phyloP scores from a whole-genome alignment of 805 yeast genomes.

The Kluyveromyces starmeri region DNA sequence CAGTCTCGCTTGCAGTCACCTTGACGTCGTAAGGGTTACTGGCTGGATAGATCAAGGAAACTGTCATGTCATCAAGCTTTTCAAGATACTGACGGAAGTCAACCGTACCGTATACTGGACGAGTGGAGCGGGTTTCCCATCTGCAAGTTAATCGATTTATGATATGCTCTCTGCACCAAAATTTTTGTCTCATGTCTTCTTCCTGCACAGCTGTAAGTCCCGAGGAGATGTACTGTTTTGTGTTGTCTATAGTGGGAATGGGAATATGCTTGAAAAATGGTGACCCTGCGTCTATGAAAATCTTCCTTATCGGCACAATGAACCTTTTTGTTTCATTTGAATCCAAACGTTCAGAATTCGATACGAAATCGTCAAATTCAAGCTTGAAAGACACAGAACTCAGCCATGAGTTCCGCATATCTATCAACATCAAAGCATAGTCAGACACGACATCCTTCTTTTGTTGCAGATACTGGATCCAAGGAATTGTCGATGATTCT shows the following conservation, averaged over 20 bases:
- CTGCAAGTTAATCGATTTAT: constrained; percentile 50
- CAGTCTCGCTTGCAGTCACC: constrained; percentile 8
- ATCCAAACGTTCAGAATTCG: constrained; percentile 26
- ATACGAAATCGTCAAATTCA: constrained; percentile 25
- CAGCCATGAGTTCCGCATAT: constrained; percentile 75
- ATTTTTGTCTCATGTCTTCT: constrained; percentile 46
- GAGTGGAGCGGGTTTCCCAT: constrained; percentile 40
- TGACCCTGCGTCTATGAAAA: constrained; percentile 35
- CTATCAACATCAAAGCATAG: constrained; percentile 60
- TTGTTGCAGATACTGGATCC: constrained; percentile 21
- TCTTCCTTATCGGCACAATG: constrained; percentile 60
- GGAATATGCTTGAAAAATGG: constrained; percentile 28
- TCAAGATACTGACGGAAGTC: constrained; percentile 22
- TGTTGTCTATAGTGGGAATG: constrained; percentile 61
- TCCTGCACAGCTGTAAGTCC: constrained; percentile 50
- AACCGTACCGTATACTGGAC: constrained; percentile 14
- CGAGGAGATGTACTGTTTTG: constrained; percentile 52
- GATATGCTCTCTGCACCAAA: constrained; percentile 74
- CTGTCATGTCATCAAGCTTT: constrained; percentile 19
- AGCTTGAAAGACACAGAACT: constrained; percentile 38
- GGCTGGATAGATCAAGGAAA: constrained; percentile 17
- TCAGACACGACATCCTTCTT: constrained; percentile 32
- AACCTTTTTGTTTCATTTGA: constrained; percentile 47
- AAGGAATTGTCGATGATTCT: constrained; percentile 15
- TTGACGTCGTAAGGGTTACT: constrained; percentile 14